These are phyloP conservation scores for Hypomyces rosellus DNA, from an alignment of 2,329 filamentous ascomycete genomes.

Conservation along the genomic window DNA sequence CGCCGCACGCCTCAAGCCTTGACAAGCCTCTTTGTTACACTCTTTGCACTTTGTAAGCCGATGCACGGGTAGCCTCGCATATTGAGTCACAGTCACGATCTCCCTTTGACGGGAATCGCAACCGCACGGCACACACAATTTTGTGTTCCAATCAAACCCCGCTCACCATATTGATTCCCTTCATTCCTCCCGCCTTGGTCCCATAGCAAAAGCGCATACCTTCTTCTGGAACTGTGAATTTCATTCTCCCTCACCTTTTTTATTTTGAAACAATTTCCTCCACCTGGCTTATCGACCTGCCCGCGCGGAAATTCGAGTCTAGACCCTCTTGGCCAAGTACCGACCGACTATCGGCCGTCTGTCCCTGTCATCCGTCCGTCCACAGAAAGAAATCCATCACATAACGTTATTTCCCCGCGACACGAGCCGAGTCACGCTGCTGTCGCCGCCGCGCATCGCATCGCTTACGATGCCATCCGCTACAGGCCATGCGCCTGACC, in stretches of 20 bases:
- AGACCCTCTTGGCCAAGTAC: background rate
- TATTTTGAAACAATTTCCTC: no score
- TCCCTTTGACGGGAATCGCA: background rate
- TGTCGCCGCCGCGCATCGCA: background rate
- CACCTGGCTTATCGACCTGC: no score
- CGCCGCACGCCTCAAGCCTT: no score
- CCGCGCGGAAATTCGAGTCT: background rate
- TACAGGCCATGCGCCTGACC: conserved; percentile 54
- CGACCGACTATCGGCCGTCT: conserved; percentile 1
- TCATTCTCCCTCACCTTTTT: no score
- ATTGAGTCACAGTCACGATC: conserved; percentile 11
- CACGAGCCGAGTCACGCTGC: no score
- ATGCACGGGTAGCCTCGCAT: conserved; percentile 8
- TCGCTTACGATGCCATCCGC: conserved; percentile 29
- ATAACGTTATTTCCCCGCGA: no score
- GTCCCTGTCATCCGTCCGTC: background rate
- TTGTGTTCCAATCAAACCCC: conserved; percentile 10
- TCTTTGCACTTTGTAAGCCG: background rate
- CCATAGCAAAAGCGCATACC: no score
- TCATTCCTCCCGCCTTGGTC: background rate
- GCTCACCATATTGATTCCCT: conserved; percentile 3
- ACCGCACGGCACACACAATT: conserved; percentile 1
- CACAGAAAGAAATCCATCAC: background rate
- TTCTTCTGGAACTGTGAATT: no score
- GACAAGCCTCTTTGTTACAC: background rate